phyloP scores from a whole-genome alignment of 495 filamentous ascomycete genomes.

The Neurospora sp. region DNA sequence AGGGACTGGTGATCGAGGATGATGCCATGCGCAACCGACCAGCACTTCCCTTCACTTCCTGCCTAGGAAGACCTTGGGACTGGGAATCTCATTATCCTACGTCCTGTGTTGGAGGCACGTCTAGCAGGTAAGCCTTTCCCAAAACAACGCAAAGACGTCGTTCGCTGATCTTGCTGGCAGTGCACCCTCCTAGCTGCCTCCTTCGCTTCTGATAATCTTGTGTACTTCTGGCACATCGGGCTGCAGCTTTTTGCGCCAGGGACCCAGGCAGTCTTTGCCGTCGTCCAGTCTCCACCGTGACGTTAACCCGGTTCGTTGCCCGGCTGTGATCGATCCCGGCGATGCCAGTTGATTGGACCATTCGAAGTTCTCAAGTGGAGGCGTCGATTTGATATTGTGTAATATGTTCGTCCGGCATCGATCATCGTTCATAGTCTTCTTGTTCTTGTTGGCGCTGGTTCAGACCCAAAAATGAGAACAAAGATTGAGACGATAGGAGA shows the following conservation, averaged over 20 bases:
- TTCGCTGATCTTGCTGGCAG: neutral
- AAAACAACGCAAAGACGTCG: neutral
- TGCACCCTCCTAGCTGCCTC: too few species aligned
- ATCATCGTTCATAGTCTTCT: neutral
- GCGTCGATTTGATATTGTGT: neutral
- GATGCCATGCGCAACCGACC: neutral
- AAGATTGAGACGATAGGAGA: neutral
- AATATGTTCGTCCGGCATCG: neutral
- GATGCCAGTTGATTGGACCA: neutral
- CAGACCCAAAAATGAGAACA: neutral
- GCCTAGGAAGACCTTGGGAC: neutral
- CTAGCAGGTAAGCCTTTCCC: too few species aligned
- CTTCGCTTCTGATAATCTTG: neutral
- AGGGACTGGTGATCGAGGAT: neutral
- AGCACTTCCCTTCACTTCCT: neutral
- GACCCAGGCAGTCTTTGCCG: neutral
- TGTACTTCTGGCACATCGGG: neutral
- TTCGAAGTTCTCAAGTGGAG: neutral
- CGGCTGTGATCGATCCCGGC: neutral
- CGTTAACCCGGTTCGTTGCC: neutral
- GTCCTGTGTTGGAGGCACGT: neutral
- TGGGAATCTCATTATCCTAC: neutral
- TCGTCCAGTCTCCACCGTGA: neutral
- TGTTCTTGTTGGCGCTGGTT: neutral
- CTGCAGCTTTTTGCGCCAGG: neutral